Conservation (phyloP, 2,329 filamentous ascomycete genomes). For the Epichloe amarillans region DNA sequence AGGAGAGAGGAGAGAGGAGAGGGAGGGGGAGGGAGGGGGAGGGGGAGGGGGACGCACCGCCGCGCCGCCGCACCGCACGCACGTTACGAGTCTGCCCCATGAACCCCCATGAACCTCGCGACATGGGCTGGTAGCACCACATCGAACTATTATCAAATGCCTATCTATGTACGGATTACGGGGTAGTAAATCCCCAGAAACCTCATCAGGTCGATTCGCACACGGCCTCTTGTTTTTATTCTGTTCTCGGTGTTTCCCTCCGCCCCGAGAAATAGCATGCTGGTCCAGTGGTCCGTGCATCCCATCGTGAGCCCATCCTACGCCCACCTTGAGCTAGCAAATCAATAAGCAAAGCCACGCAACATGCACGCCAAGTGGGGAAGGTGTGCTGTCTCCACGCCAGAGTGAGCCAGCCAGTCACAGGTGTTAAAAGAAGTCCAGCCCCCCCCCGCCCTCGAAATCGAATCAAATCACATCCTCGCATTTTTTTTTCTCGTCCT, state of each 20-base stretch:
- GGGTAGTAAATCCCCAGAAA: neutral
- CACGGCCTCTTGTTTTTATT: neutral
- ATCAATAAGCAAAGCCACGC: slow-evolving; percentile 14
- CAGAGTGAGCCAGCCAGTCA: slow-evolving; percentile 37
- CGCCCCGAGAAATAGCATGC: neutral
- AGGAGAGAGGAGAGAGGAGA: no score
- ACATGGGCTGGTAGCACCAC: neutral
- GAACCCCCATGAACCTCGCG: neutral
- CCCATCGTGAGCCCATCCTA: slow-evolving; percentile 11
- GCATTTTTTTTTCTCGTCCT: slow-evolving; percentile 29
- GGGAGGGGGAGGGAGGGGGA: no score
- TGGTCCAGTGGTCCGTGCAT: slow-evolving; percentile 12
- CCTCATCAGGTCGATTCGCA: neutral
- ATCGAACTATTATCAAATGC: neutral
- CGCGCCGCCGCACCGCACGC: no score
- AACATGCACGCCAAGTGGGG: slow-evolving; percentile 11
- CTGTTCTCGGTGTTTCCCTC: neutral
- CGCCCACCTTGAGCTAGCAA: slow-evolving; percentile 9
- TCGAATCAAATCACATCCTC: slow-evolving; percentile 37
- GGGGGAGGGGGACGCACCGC: no score
- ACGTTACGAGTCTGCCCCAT: neutral
- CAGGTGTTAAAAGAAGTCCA: slow-evolving; percentile 27
- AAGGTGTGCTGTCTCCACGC: slow-evolving; percentile 19
- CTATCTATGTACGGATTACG: neutral
- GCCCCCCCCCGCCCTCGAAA: slow-evolving; percentile 24